Conservation (phyloP, 2,329 filamentous ascomycete species). For the Tolypocladium paradoxum region DNA sequence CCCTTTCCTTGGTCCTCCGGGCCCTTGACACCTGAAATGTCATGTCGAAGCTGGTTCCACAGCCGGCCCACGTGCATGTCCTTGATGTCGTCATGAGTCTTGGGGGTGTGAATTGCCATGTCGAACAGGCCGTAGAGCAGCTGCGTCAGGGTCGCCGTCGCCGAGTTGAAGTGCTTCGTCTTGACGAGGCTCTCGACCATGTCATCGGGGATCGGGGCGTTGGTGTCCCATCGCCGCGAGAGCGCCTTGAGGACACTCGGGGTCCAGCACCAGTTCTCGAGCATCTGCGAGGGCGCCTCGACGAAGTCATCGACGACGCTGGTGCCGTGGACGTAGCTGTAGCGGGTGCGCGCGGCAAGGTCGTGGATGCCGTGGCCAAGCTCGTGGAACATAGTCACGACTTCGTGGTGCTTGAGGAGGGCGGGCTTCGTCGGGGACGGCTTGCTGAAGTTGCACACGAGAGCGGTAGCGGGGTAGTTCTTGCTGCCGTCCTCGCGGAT, state of each 20-base stretch:
- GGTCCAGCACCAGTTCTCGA: slow-evolving; percentile 69
- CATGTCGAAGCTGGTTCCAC: slow-evolving; percentile 62
- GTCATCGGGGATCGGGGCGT: slow-evolving; percentile 61
- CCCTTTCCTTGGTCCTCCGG: slow-evolving; percentile 54
- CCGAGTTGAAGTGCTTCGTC: slow-evolving; percentile 73
- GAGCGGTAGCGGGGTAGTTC: slow-evolving; percentile 65
- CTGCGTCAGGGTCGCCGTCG: slow-evolving; percentile 67
- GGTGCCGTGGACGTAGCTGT: slow-evolving; percentile 58
- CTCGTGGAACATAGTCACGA: slow-evolving; percentile 74
- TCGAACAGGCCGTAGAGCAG: slow-evolving; percentile 76
- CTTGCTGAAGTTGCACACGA: slow-evolving; percentile 82
- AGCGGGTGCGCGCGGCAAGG: slow-evolving; percentile 50
- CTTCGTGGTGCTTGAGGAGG: slow-evolving; percentile 72
- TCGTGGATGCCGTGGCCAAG: slow-evolving; percentile 63
- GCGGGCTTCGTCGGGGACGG: slow-evolving; percentile 66
- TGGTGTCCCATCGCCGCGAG: slow-evolving; percentile 62
- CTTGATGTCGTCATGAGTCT: slow-evolving; percentile 58
- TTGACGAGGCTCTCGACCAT: slow-evolving; percentile 63
- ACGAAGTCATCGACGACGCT: slow-evolving; percentile 58
- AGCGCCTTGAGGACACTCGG: slow-evolving; percentile 53
- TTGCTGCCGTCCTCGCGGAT: slow-evolving; percentile 55
- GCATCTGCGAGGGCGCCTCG: slow-evolving; percentile 62
- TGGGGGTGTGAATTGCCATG: slow-evolving; percentile 67
- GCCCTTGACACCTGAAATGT: slow-evolving; percentile 65
- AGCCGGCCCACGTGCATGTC: slow-evolving; percentile 51